Base-by-base conservation (phyloP, 2,329 filamentous ascomycete species). In the Penicillium corylophilum region DNA sequence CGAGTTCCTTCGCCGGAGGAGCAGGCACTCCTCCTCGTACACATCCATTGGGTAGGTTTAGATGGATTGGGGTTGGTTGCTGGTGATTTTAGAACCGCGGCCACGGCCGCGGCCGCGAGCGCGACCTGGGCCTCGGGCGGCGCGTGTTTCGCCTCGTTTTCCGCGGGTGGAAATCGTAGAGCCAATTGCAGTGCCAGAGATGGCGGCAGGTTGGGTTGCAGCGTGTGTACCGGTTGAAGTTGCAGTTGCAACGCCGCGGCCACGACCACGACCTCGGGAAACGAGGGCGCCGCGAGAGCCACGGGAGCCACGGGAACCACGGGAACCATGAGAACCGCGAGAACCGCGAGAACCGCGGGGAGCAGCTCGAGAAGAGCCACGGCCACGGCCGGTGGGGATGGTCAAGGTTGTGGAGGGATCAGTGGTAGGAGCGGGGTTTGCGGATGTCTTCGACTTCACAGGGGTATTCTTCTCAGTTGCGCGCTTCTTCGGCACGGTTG, bases 221-320 rank as follows among this genome's bases (percentile, higher is more conserved):
- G 26, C 12, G n/a, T n/a, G n/a, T n/a, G n/a, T n/a, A 7, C 12
- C 26, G 15, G 13, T 33, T 33, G 5, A 5, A 22, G 35, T 38
- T 20, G 1, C 35, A 20, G 16, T 38, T 38, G 3, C 16, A 5
- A 18, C 16, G 16, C 49, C 44, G 6, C 50, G 44, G 28, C 43
- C 51, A 16, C 46, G 41, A 33, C 41, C 36, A n/a, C 50, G 46
- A 41, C 36, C 46, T 5, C 38, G 51, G 33, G 38, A 33, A 16
- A n/a, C n/a, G 12, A 13, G 15, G 15, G 16, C 7, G 33, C 33
- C 33, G 15, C 33, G 26, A 28, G 26, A 10, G 26, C 3, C 26
- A 3, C 33, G 33, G 20, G 33, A 10, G 3, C 16, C 33, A 36
- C 33, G 33, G 15, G 16, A 15, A 7, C 33, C 33, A 35, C 33